Percentiles rank a stretch among this genome's conserved stretches.
Conservation (phyloP, 306 rosid species). For the Vachellia pachyceras region DNA sequence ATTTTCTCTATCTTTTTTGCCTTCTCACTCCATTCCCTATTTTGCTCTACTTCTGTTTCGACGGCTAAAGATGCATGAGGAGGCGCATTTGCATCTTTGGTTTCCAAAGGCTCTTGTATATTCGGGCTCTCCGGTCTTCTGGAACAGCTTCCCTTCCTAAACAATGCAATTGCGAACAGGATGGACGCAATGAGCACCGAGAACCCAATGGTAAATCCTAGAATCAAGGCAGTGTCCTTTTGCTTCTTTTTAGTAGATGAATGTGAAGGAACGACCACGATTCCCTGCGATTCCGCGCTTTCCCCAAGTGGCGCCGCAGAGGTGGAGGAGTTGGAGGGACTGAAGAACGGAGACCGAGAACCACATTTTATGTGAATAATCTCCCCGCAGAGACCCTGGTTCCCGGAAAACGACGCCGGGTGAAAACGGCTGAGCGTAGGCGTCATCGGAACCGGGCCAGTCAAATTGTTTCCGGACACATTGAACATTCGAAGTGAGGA, state of each 20-base stretch:
- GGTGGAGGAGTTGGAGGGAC: conserved; percentile 41
- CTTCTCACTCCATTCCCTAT: conserved; percentile 13
- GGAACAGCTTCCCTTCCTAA: conserved; percentile 36
- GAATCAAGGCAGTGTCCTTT: conserved; percentile 54
- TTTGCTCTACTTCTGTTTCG: background rate
- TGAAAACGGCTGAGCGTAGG: background rate
- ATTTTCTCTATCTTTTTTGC: conserved; percentile 45
- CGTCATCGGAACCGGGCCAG: background rate
- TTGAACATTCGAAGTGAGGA: conserved; percentile 43
- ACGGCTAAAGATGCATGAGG: background rate
- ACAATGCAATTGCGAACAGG: conserved; percentile 41
- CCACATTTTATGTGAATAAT: background rate
- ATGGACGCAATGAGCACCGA: conserved; percentile 43
- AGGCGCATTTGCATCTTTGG: background rate
- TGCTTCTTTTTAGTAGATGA: conserved; percentile 39
- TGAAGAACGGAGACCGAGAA: conserved; percentile 63
- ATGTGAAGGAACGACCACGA: conserved; percentile 50
- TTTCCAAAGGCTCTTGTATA: conserved; percentile 15
- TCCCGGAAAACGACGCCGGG: background rate
- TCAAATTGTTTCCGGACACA: background rate
- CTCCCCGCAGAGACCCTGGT: background rate
- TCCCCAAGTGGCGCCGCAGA: conserved; percentile 54
- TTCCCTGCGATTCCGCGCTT: conserved; percentile 65
- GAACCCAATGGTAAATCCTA: conserved; percentile 54
- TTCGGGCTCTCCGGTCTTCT: conserved; percentile 14